Percentiles rank a stretch among this genome's conserved stretches.
Evolutionary conservation across 2,329 filamentous ascomycete species (phyloP).

Genomic region (Knufia fluminis): DNA sequence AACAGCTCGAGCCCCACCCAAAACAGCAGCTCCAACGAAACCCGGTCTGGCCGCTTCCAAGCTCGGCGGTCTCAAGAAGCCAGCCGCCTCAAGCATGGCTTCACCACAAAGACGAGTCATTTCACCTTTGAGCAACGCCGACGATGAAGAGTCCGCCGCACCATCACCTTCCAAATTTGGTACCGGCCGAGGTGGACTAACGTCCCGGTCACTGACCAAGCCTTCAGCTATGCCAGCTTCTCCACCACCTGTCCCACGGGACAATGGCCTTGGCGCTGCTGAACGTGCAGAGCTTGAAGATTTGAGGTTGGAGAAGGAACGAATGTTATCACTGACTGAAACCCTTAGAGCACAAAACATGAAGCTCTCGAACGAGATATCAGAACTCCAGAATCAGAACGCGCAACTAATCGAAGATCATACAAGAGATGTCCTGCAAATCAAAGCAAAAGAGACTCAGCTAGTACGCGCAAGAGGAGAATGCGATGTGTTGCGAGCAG

Average conservation of each 20-base stretch:
- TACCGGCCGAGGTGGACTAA: slow-evolving; percentile 65
- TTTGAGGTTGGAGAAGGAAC: slow-evolving; percentile 72
- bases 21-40: slow-evolving; percentile 35
- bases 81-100: slow-evolving; percentile 24
- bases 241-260: slow-evolving; percentile 46
- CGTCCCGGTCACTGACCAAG: slow-evolving; percentile 75
- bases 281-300: slow-evolving; percentile 91
- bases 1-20: slow-evolving; percentile 33
- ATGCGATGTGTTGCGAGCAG: slow-evolving; percentile 77
- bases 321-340: slow-evolving; percentile 63
- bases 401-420: slow-evolving; percentile 95
- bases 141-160: slow-evolving; percentile 32
- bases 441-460: slow-evolving; percentile 98
- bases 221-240: slow-evolving; percentile 47
- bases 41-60: slow-evolving; percentile 33
- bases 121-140: slow-evolving; percentile 34
- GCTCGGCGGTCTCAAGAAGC: slow-evolving; percentile 36
- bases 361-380: slow-evolving; percentile 74
- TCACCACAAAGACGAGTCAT: slow-evolving; percentile 35
- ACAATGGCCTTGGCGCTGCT: slow-evolving; percentile 61
- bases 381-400: slow-evolving; percentile 94
- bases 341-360: slow-evolving; percentile 74
- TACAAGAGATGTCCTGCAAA: slow-evolving; percentile 85
- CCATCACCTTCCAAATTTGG: slow-evolving; percentile 51
- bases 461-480: slow-evolving; percentile 85